Percentiles rank a stretch among this genome's conserved stretches.
These are phyloP conservation scores for Chlorophyllum brunneum DNA, from an alignment of 768 basidiomycete genomes.

Conservation along the genomic window DNA sequence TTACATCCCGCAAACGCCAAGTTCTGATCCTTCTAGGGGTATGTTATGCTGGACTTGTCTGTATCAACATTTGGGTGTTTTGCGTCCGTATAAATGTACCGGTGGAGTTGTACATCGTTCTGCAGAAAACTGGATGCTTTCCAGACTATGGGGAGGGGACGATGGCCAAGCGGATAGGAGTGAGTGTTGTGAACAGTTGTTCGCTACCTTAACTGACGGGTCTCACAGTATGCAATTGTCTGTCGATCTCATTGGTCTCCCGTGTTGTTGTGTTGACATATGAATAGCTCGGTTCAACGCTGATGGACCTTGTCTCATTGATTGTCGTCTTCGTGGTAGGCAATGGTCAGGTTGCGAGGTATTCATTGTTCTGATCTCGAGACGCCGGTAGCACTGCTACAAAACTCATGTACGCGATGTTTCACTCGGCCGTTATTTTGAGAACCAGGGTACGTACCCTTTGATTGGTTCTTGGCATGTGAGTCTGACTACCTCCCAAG, in stretches of 20 bases:
- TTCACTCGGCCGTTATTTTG: conserved; percentile 31
- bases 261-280: background rate
- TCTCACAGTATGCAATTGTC: conserved; percentile 21
- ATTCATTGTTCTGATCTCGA: conserved; percentile 1
- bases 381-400: conserved; percentile 24
- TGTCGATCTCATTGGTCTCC: background rate
- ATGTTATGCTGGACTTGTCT: conserved; percentile 29
- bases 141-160: conserved; percentile 30
- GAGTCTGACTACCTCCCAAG: conserved; percentile 16
- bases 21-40: conserved; percentile 26
- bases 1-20: conserved; percentile 30
- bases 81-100: conserved; percentile 23
- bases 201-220: background rate
- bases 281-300: conserved; percentile 28
- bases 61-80: conserved; percentile 34
- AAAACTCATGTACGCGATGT: conserved; percentile 24
- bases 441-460: conserved; percentile 29
- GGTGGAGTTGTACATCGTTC: conserved; percentile 18
- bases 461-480: background rate
- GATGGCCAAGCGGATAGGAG: conserved; percentile 30
- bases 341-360: background rate
- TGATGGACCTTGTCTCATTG: conserved; percentile 37
- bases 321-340: conserved; percentile 31
- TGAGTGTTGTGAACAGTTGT: conserved; percentile 17
- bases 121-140: conserved; percentile 33